Conservation (phyloP, 441 rosid genomes). For the Viola pubescens region DNA sequence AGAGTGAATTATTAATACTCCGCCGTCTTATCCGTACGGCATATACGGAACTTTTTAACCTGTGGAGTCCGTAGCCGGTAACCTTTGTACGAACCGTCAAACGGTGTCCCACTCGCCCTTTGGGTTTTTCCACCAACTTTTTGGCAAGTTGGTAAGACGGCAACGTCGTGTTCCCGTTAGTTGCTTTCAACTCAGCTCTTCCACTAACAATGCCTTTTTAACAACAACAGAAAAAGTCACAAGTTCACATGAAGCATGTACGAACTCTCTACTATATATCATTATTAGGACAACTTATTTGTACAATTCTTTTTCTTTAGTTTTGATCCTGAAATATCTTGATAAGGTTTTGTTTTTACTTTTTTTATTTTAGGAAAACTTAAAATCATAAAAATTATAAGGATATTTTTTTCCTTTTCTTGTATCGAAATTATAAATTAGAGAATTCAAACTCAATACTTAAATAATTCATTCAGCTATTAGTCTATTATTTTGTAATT, state of each 20-base stretch:
- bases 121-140: neutral
- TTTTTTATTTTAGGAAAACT: too few relatives aligned
- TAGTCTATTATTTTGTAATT: too few relatives aligned
- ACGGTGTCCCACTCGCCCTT: slow-evolving; percentile 38
- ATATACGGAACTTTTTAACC: slow-evolving; percentile 34
- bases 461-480: too few relatives aligned
- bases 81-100: slow-evolving; percentile 1
- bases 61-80: slow-evolving; percentile 31
- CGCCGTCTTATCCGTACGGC: slow-evolving; percentile 50
- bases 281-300: neutral
- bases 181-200: too few relatives aligned
- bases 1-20: slow-evolving; percentile 3
- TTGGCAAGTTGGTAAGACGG: neutral
- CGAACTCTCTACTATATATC: neutral
- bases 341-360: too few relatives aligned
- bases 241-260: neutral
- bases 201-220: too few relatives aligned
- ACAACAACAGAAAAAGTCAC: neutral
- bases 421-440: too few relatives aligned
- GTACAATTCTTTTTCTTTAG: neutral
- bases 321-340: neutral
- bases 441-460: too few relatives aligned
- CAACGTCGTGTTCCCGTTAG: neutral
- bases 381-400: too few relatives aligned
- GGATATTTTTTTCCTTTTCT: too few relatives aligned